Evolutionary conservation across 75 land plant genomes (phyloP), one percentile per base, ranked within the genome.

Genomic region (Cunninghamia lanceolata): DNA sequence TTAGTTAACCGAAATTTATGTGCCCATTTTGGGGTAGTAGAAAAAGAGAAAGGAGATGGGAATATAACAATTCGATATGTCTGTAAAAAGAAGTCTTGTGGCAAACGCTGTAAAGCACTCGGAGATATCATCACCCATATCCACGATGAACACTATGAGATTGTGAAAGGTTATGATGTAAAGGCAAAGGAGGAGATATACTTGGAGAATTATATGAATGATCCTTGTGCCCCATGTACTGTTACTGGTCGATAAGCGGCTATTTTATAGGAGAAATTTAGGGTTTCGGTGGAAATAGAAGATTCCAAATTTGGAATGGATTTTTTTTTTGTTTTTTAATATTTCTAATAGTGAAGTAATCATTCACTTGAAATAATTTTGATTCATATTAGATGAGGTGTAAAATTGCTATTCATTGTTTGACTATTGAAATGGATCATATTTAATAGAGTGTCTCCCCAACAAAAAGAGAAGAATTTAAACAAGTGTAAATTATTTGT

Each of bases 31-130:
- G 70, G 88, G 11, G 87, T 87, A 76, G 89, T 89, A 21, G 50
- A 84, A 50, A 42, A 88, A 89, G 66, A 87, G 86, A 75, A 89
- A 87, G 71, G 85, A 91, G 84, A 89, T 91, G 17, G 89, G 91
- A 89, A 89, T 13, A 46, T 46, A 9, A 46, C 9, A 46, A 13
- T 2, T 14, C 11, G 84, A 54, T 91, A 91, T 87, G 92, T 91
- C 25, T 91, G 92, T 85, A 85, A 88, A 68, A 89, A 87, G 21
- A 89, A 87, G 42, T 89, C 88, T 7, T 91, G 92, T 75, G 82
- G 89, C 32, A 89, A 91, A 71, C 78, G 86, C 50, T 91, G 86
- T 43, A 91, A 89, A 85, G 89, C 90, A n/a, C 87, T 87, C 50
- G 91, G 89, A 84, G 86, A 85, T 81, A 89, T 91, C 14, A 91